Base-by-base conservation (phyloP, 371 early-diverging fungal species). In the Mortierella polycephala region DNA sequence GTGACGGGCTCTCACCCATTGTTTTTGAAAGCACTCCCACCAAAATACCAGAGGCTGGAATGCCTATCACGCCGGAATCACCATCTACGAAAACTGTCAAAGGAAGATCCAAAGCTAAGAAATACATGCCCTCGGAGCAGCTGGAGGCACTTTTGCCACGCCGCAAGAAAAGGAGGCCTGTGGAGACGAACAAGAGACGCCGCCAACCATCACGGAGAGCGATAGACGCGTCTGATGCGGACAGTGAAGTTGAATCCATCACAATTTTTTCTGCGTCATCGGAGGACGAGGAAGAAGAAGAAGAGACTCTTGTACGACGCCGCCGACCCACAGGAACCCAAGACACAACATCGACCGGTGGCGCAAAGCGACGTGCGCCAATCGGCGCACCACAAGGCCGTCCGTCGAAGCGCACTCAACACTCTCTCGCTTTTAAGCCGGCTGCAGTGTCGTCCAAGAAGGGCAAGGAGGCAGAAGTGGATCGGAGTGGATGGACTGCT, bases 1-100 rank as follows among this genome's bases (percentile, higher is more conserved):
- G 60, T 65, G 58, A 58, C 21, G 57, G 50, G 2, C 16, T 61
- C 5, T 53, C 59, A n/a, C 64, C 68, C 8, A 68, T 74, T 55
- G 11, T 56, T 16, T 10, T 69, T 3, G 62, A 57, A 20, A 40
- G 41, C 3, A 57, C 76, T 1, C 76, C 76, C 8, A 53, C 18
- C 21, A 76, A 55, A 60, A 71, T 54, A 11, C 76, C 76, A 2
- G 76, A 76, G 37, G 76, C 76, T 18, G 76, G 76, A 14, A 57
- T 71, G 67, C 76, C 76, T 1, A 12, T 42, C 2, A 61, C 69
- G 12, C 23, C 53, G 46, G 75, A 69, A 6, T 54, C 52, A 0
- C 23, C 66, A 12, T 41, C 62, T 8, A 3, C 63, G 0, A 30
- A 44, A 13, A 8, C 49, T 1, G 46, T 11, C 12, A 57, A 21